phyloP scores from a whole-genome alignment of 371 early-diverging fungal species.

The Smittium culicis region DNA sequence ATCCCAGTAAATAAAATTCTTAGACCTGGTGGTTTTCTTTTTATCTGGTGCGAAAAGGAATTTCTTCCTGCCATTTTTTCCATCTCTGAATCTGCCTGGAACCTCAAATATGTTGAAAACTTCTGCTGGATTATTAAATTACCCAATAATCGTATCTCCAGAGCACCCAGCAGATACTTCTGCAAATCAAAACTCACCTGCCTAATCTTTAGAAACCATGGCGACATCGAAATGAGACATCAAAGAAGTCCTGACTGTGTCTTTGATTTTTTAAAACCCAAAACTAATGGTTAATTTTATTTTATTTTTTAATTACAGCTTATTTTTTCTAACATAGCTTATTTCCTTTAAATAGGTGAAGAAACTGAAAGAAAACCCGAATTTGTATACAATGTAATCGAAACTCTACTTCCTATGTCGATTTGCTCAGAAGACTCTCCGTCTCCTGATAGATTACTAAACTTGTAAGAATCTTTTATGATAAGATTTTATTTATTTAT shows the following conservation, averaged over 20 bases:
- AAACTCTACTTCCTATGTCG: slow-evolving; percentile 71
- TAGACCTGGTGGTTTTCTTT: slow-evolving; percentile 64
- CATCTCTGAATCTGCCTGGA: slow-evolving; percentile 53
- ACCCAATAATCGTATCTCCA: slow-evolving; percentile 63
- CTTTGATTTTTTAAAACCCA: slow-evolving; percentile 79
- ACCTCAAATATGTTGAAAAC: slow-evolving; percentile 89
- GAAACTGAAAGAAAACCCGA: slow-evolving; percentile 62
- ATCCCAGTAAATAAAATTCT: slow-evolving; percentile 35
- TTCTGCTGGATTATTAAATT: slow-evolving; percentile 82
- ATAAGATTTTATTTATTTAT: too few relatives aligned
- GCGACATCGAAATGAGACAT: slow-evolving; percentile 74
- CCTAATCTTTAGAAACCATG: slow-evolving; percentile 76
- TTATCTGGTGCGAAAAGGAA: slow-evolving; percentile 86
- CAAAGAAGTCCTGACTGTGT: slow-evolving; percentile 85
- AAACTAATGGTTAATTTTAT: slow-evolving; percentile 15
- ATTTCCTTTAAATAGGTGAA: slow-evolving; percentile 28
- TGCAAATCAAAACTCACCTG: slow-evolving; percentile 68
- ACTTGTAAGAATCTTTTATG: slow-evolving; percentile 43
- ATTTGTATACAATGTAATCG: slow-evolving; percentile 70
- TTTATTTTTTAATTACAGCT: neutral
- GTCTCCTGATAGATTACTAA: slow-evolving; percentile 46
- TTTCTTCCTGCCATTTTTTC: slow-evolving; percentile 60
- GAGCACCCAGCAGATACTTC: slow-evolving; percentile 49
- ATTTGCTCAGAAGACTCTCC: slow-evolving; percentile 45
- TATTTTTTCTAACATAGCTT: neutral